Conservation (phyloP, 352 stramenopile genomes). For the Pythium brassicae region DNA sequence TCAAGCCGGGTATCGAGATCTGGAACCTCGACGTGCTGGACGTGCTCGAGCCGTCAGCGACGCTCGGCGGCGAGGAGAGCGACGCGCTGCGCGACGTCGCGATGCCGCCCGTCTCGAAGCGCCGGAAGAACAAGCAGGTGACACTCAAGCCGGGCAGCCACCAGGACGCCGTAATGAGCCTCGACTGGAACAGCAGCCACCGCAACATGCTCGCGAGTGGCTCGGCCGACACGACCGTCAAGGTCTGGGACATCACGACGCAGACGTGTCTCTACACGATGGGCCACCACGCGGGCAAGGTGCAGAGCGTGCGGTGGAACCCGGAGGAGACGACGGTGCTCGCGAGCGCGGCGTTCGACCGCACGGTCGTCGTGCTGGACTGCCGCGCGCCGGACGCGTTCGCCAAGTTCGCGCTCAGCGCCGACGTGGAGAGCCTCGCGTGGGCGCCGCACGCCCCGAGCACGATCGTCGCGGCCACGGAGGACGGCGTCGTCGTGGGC, state of each 20-base stretch:
- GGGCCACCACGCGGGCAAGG: slow-evolving; percentile 98
- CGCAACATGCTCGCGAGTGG: slow-evolving; percentile 97
- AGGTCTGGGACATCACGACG: slow-evolving; percentile 93
- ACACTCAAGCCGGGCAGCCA: slow-evolving; percentile 93
- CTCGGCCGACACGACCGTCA: slow-evolving; percentile 97
- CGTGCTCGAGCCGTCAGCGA: slow-evolving; percentile 94
- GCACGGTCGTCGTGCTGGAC: slow-evolving; percentile 92
- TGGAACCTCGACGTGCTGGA: slow-evolving; percentile 99
- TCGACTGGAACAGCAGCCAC: slow-evolving; percentile 98
- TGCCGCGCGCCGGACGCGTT: slow-evolving; percentile 81
- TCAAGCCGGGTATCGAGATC: slow-evolving; percentile 99
- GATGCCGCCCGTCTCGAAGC: slow-evolving; percentile 63
- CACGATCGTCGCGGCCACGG: slow-evolving; percentile 91
- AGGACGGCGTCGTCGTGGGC: slow-evolving; percentile 92
- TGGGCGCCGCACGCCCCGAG: slow-evolving; percentile 94
- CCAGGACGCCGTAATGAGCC: slow-evolving; percentile 96
- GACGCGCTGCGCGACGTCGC: slow-evolving; percentile 73
- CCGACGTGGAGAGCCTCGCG: slow-evolving; percentile 88
- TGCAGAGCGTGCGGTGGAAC: slow-evolving; percentile 97
- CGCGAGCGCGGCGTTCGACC: slow-evolving; percentile 94
- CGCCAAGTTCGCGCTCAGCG: slow-evolving; percentile 75
- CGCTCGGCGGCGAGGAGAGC: slow-evolving; percentile 92
- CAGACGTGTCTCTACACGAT: slow-evolving; percentile 94
- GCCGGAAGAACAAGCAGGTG: slow-evolving; percentile 64
- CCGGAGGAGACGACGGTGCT: slow-evolving; percentile 95